phyloP scores from a whole-genome alignment of 805 yeast genomes.

The Wickerhamomyces bovis region DNA sequence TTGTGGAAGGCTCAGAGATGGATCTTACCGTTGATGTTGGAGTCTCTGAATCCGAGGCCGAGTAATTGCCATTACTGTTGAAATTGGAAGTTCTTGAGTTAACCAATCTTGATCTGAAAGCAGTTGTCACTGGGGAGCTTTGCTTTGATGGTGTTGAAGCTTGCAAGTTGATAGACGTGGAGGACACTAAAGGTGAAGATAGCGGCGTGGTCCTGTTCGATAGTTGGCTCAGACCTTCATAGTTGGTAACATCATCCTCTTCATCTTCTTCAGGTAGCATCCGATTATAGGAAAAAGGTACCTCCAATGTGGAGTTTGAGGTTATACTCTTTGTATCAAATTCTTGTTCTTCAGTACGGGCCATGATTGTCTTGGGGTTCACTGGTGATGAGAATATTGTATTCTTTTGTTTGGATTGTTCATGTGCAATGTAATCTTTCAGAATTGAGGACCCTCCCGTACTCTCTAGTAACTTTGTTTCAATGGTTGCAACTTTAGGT shows the following conservation, averaged over 20 bases:
- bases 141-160: neutral
- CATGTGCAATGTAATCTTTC: constrained; percentile 6
- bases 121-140: constrained; percentile 13
- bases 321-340: neutral
- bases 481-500: neutral
- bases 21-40: neutral
- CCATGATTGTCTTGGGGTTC: neutral
- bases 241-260: constrained; percentile 16
- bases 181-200: constrained; percentile 6
- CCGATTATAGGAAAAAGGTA: neutral
- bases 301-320: neutral
- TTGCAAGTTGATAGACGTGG: neutral
- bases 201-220: constrained; percentile 6
- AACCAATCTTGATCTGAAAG: constrained; percentile 14
- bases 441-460: constrained; percentile 6
- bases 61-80: neutral
- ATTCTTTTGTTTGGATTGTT: neutral
- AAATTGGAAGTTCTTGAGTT: neutral
- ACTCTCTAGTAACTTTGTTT: constrained; percentile 3
- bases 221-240: constrained; percentile 13
- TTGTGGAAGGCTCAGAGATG: neutral
- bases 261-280: constrained; percentile 10
- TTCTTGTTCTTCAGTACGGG: neutral
- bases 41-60: neutral
- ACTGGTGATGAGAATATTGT: neutral